These are phyloP conservation scores for Tephrocybe sp. DNA, from an alignment of 768 basidiomycete species.

Conservation along the genomic window DNA sequence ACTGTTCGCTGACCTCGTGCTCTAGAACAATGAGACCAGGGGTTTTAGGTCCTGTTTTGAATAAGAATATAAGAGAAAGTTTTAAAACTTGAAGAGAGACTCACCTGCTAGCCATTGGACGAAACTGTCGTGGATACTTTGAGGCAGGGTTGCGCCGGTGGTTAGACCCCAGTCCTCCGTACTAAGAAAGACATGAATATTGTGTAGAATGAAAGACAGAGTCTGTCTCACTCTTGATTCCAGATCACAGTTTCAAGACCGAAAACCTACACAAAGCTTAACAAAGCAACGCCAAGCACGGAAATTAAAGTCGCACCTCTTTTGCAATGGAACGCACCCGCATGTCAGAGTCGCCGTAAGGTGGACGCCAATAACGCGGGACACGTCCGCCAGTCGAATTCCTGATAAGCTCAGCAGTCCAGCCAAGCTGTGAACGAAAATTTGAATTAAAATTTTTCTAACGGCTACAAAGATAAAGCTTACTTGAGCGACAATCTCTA, in stretches of 20 bases:
- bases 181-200: constrained; percentile 31
- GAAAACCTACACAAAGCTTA: constrained; percentile 44
- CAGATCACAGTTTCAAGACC: constrained; percentile 83
- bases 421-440: constrained; percentile 54
- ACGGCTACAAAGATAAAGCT: too few relatives aligned
- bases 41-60: constrained; percentile 51
- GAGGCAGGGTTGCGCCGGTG: constrained; percentile 36
- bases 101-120: constrained; percentile 54
- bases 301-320: constrained; percentile 42
- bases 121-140: constrained; percentile 48
- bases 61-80: neutral
- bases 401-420: constrained; percentile 75
- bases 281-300: neutral
- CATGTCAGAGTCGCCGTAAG: constrained; percentile 81
- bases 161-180: constrained; percentile 75
- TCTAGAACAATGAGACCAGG: constrained; percentile 83
- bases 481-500: constrained; percentile 64
- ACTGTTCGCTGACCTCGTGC: constrained; percentile 67
- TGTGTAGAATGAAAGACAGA: neutral
- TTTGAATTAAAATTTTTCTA: too few relatives aligned
- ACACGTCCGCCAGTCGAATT: constrained; percentile 77
- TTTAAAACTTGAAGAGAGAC: constrained; percentile 2
- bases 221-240: constrained; percentile 73
- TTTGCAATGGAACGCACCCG: constrained; percentile 83
- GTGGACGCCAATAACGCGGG: constrained; percentile 80